phyloP scores from a whole-genome alignment of 1,284 basidiomycete genomes.

The Ganoderma lucidum region DNA sequence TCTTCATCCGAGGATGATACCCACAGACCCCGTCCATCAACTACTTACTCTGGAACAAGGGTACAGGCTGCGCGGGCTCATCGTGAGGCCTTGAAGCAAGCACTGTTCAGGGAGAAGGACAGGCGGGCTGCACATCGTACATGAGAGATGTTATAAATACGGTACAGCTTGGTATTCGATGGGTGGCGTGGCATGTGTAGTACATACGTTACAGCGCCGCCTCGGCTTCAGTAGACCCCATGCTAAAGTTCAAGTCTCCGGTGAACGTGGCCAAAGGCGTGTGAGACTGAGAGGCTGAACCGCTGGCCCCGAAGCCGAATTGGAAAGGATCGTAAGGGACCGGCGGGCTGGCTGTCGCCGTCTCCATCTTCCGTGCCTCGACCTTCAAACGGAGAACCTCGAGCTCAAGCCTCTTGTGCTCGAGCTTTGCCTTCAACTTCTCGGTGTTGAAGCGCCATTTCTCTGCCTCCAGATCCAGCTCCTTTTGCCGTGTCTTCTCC shows the following conservation, averaged over 20 bases:
- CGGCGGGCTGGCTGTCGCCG: background rate
- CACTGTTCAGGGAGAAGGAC: background rate
- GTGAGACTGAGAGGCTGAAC: background rate
- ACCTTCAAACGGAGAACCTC: background rate
- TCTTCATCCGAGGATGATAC: background rate
- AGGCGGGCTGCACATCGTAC: background rate
- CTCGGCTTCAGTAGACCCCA: background rate
- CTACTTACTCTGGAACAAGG: background rate
- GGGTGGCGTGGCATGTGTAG: background rate
- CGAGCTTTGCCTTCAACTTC: background rate
- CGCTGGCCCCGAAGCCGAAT: too few species aligned
- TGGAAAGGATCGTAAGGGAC: too few species aligned
- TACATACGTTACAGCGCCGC: constrained; percentile 18
- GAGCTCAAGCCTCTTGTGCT: background rate
- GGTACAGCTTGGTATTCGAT: background rate
- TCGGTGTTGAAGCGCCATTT: background rate
- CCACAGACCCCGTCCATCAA: background rate
- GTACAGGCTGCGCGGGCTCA: background rate
- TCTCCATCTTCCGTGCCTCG: background rate
- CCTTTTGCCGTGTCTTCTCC: background rate
- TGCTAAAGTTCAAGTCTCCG: background rate
- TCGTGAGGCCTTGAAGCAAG: background rate
- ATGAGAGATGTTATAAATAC: background rate
- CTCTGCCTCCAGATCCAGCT: background rate
- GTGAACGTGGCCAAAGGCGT: background rate